Percentiles rank a stretch among this genome's conserved stretches.
phyloP scores from a whole-genome alignment of 208 protist species.

The Zelonia costaricensis region DNA sequence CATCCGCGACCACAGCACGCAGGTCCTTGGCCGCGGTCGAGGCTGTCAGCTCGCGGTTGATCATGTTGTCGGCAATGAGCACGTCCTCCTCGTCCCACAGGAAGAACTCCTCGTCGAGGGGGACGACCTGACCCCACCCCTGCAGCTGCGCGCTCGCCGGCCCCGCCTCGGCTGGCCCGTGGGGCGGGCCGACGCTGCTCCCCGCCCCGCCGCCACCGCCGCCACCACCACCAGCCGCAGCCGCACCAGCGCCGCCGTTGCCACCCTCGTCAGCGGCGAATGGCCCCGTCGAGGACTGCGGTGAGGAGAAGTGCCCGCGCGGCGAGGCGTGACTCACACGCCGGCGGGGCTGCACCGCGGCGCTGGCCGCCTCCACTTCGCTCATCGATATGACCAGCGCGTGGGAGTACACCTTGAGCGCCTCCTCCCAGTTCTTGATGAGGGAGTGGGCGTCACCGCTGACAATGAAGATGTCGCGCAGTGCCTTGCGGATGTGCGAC shows the following conservation, averaged over 20 bases:
- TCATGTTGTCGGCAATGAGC: constrained; percentile 27
- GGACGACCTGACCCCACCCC: constrained; percentile 31
- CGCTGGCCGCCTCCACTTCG: constrained; percentile 43
- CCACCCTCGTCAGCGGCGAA: constrained; percentile 1
- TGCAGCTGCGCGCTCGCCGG: constrained; percentile 1
- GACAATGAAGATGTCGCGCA: constrained; percentile 64
- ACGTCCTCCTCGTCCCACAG: constrained; percentile 38
- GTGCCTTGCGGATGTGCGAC: constrained; percentile 51
- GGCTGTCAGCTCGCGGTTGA: constrained; percentile 27
- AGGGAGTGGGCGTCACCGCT: constrained; percentile 65
- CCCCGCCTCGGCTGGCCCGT: background rate
- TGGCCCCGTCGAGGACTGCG: constrained; percentile 1
- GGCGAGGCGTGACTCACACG: constrained; percentile 6
- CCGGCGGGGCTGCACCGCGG: constrained; percentile 14
- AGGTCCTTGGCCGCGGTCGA: constrained; percentile 37
- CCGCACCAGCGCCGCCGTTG: too few species aligned
- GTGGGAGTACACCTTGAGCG: constrained; percentile 76
- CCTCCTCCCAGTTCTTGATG: constrained; percentile 72
- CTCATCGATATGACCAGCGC: constrained; percentile 66
- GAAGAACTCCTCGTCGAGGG: constrained; percentile 36
- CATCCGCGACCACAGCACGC: constrained; percentile 45
- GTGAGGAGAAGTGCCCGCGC: constrained; percentile 1
- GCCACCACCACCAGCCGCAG: too few species aligned
- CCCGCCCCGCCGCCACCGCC: too few species aligned
- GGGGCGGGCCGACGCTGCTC: too few species aligned